Evolutionary conservation across 495 filamentous ascomycete genomes (phyloP).

Genomic region (Penicillium egyptiacum): DNA sequence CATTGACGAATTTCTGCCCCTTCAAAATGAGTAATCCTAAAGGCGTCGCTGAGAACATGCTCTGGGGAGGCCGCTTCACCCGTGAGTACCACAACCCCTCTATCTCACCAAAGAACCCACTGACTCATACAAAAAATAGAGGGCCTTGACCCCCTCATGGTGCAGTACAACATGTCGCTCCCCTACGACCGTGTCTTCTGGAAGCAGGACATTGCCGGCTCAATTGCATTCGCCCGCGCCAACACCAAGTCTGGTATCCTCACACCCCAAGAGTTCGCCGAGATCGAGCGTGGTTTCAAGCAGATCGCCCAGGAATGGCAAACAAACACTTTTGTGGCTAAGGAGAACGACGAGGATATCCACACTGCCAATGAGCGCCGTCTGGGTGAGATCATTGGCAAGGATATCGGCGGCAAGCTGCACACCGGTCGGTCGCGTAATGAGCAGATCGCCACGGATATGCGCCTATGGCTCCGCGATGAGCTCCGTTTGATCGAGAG

Average conservation of each 20-base stretch:
- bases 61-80: constrained; percentile 84
- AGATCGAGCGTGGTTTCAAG: constrained; percentile 72
- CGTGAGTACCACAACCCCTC: constrained; percentile 45
- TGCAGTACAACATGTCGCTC: constrained; percentile 83
- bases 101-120: constrained; percentile 16
- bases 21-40: constrained; percentile 45
- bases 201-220: constrained; percentile 76
- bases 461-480: constrained; percentile 87
- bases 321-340: constrained; percentile 43
- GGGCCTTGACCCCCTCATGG: constrained; percentile 86
- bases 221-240: constrained; percentile 84
- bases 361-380: constrained; percentile 94
- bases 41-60: constrained; percentile 57
- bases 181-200: constrained; percentile 81
- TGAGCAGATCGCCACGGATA: constrained; percentile 91
- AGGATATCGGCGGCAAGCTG: constrained; percentile 82
- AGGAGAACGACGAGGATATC: constrained; percentile 62
- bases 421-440: constrained; percentile 92
- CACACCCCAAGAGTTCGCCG: constrained; percentile 68
- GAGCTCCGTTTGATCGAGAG: constrained; percentile 71
- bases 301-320: constrained; percentile 76
- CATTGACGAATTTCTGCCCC: constrained; percentile 8
- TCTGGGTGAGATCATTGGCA: constrained; percentile 86
- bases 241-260: constrained; percentile 77
- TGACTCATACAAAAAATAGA: constrained; percentile 46